These are phyloP conservation scores for Eimeria necatrix DNA, from an alignment of 169 alveolate genomes.

Conservation along the genomic window DNA sequence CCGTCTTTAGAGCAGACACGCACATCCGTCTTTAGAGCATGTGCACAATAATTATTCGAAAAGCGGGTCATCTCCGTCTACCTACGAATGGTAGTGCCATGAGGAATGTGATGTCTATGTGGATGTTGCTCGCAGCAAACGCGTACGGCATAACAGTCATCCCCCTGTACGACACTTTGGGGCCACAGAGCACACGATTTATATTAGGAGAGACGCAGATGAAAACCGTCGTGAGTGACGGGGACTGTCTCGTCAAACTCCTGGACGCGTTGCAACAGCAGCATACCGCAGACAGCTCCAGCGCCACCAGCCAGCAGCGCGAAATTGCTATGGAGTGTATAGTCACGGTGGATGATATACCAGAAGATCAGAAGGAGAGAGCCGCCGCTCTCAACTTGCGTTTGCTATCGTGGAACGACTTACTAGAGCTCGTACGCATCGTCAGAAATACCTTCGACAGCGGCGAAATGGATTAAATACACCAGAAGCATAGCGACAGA, in stretches of 20 bases:
- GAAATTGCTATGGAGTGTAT: conserved; percentile 29
- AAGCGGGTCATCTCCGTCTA: too few species aligned
- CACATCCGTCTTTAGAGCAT: too few species aligned
- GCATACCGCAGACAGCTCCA: neutral
- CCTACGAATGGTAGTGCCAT: too few species aligned
- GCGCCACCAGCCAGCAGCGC: neutral
- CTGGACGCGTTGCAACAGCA: conserved; percentile 49
- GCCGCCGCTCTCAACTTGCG: conserved; percentile 13
- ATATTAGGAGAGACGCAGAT: conserved; percentile 77
- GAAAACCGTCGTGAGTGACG: conserved; percentile 69
- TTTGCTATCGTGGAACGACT: conserved; percentile 44
- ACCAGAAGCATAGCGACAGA: too few species aligned
- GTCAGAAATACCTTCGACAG: too few species aligned
- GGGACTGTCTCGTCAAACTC: conserved; percentile 63
- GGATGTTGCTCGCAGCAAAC: conserved; percentile 50
- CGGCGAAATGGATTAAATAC: too few species aligned
- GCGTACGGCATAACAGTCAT: conserved; percentile 81
- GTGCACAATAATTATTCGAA: too few species aligned
- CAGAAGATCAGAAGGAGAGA: neutral
- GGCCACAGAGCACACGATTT: conserved; percentile 77
- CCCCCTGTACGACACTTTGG: conserved; percentile 83
- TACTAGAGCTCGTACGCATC: conserved; percentile 24
- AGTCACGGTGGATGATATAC: conserved; percentile 28
- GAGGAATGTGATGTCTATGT: too few species aligned
- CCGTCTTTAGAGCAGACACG: too few species aligned